Conservation (phyloP, 2,329 filamentous ascomycete species). For the Penicillium sp. region DNA sequence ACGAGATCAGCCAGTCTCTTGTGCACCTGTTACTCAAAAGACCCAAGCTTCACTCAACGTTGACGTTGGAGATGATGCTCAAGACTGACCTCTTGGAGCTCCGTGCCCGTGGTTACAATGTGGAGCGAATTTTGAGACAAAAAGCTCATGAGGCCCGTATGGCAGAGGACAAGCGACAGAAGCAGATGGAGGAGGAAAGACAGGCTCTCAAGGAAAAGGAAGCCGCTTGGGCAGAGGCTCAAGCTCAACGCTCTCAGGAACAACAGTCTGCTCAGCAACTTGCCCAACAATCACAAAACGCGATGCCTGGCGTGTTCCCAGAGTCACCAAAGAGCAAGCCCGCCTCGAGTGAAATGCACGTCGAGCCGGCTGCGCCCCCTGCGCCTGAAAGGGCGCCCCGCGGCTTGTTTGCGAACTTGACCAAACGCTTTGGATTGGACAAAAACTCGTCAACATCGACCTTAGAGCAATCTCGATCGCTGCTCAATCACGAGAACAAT, state of each 20-base stretch:
- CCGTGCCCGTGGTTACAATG: conserved; percentile 86
- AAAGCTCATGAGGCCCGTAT: conserved; percentile 84
- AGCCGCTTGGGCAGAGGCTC: conserved; percentile 42
- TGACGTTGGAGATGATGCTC: conserved; percentile 86
- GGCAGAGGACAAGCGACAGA: conserved; percentile 73
- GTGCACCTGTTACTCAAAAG: conserved; percentile 73
- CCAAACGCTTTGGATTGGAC: conserved; percentile 63
- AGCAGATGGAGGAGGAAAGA: conserved; percentile 65
- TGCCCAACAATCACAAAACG: conserved; percentile 31
- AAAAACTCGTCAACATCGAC: conserved; percentile 28
- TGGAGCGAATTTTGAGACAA: conserved; percentile 82
- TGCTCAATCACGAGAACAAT: conserved; percentile 15
- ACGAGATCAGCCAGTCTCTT: conserved; percentile 84
- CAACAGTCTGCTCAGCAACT: conserved; percentile 23
- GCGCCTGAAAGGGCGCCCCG: conserved; percentile 42
- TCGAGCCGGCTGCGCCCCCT: conserved; percentile 15
- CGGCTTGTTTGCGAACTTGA: conserved; percentile 63
- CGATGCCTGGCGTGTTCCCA: conserved; percentile 70
- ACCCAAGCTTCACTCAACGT: conserved; percentile 79
- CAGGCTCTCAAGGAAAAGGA: conserved; percentile 59
- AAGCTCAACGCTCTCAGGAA: conserved; percentile 27
- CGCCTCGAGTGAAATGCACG: conserved; percentile 14
- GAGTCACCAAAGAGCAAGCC: conserved; percentile 54
- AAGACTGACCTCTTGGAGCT: conserved; percentile 77
- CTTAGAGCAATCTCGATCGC: conserved; percentile 19